Evolutionary conservation across 2,329 filamentous ascomycete species (phyloP).

Genomic region (Parastagonospora nodorum): DNA sequence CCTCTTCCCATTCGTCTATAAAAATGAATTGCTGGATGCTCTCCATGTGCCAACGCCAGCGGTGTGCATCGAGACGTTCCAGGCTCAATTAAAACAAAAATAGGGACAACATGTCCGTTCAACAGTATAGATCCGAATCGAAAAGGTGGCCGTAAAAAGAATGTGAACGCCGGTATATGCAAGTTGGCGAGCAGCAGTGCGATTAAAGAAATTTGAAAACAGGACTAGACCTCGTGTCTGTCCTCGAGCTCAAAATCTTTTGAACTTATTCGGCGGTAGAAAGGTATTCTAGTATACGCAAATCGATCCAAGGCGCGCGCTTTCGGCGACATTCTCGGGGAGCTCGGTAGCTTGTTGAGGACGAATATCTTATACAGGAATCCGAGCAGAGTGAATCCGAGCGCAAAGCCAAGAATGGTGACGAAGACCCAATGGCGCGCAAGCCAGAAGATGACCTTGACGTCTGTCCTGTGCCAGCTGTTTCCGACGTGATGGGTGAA

Average conservation of each 20-base stretch:
- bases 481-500: constrained; percentile 69
- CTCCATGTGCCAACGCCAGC: constrained; percentile 10
- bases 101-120: constrained; percentile 3
- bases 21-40: constrained; percentile 1
- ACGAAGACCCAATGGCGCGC: constrained; percentile 60
- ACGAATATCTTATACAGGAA: constrained; percentile 59
- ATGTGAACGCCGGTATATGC: constrained; percentile 32
- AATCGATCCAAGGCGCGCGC: constrained; percentile 18
- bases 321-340: constrained; percentile 21
- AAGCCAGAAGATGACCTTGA: constrained; percentile 69
- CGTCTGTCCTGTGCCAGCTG: constrained; percentile 69
- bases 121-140: constrained; percentile 13
- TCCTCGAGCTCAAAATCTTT: constrained; percentile 44
- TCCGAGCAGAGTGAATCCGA: constrained; percentile 58
- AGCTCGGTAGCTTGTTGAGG: constrained; percentile 30
- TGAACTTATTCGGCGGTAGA: constrained; percentile 44
- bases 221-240: constrained; percentile 40
- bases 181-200: constrained; percentile 20
- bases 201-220: constrained; percentile 6
- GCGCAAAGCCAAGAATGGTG: constrained; percentile 58
- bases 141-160: constrained; percentile 1
- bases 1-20: background rate
- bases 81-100: constrained; percentile 15
- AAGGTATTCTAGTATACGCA: constrained; percentile 36
- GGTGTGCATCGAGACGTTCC: background rate